Percentiles rank a stretch among this genome's conserved stretches.
Conservation (phyloP, 2,329 filamentous ascomycete genomes). For the Ophiostoma piceae region DNA sequence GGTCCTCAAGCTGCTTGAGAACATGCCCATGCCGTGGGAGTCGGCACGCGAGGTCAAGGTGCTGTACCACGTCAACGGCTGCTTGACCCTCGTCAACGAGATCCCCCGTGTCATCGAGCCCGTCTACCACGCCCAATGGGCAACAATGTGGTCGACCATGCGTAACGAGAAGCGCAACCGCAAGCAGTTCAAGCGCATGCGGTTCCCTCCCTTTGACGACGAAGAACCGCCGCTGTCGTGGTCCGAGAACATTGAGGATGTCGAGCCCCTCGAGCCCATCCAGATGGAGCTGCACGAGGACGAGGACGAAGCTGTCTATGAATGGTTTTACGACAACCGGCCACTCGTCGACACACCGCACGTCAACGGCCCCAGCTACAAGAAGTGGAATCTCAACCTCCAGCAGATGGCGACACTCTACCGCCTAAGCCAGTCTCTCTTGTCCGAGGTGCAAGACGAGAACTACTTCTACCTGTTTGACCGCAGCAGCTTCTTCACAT, state of each 20-base stretch:
- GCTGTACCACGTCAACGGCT: slow-evolving; percentile 96
- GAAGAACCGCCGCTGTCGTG: slow-evolving; percentile 96
- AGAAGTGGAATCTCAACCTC: slow-evolving; percentile 85
- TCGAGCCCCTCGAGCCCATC: slow-evolving; percentile 93
- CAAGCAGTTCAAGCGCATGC: slow-evolving; percentile 96
- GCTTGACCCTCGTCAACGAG: slow-evolving; percentile 94
- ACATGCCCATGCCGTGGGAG: slow-evolving; percentile 99
- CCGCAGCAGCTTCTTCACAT: slow-evolving; percentile 86
- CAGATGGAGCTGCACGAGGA: slow-evolving; percentile 96
- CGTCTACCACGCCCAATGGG: slow-evolving; percentile 97
- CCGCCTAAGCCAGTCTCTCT: slow-evolving; percentile 80
- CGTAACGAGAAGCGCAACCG: slow-evolving; percentile 94
- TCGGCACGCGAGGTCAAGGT: slow-evolving; percentile 94
- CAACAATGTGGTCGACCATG: slow-evolving; percentile 99
- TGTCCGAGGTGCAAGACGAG: slow-evolving; percentile 88
- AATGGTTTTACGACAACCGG: slow-evolving; percentile 97
- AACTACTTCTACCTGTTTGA: slow-evolving; percentile 99
- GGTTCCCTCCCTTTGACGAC: slow-evolving; percentile 97
- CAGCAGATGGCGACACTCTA: slow-evolving; percentile 96
- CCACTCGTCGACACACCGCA: slow-evolving; percentile 86
- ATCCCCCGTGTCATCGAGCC: slow-evolving; percentile 94
- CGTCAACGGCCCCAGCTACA: slow-evolving; percentile 95
- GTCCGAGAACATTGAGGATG: slow-evolving; percentile 98
- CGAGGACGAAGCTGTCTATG: slow-evolving; percentile 83
- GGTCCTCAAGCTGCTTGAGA: slow-evolving; percentile 92